Conservation (phyloP, 1,284 basidiomycete species). For the Sanghuangporus weigelae region DNA sequence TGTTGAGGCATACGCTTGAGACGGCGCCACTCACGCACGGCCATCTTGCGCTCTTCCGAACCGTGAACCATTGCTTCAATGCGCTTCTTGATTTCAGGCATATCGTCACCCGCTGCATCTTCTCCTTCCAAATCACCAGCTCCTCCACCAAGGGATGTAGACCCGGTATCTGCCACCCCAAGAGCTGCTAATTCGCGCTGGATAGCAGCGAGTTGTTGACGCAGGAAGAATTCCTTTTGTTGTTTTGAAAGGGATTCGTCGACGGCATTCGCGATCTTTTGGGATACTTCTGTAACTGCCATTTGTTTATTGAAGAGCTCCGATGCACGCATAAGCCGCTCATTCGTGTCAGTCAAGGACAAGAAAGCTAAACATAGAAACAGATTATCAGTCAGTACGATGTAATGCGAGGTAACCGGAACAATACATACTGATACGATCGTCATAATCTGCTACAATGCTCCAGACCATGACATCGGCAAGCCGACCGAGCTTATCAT, state of each 20-base stretch:
- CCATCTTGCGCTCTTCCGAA: conserved; percentile 74
- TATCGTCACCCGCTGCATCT: conserved; percentile 71
- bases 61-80: conserved; percentile 76
- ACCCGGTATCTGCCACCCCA: conserved; percentile 24
- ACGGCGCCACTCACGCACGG: conserved; percentile 77
- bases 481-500: conserved; percentile 59
- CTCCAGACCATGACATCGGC: conserved; percentile 67
- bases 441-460: conserved; percentile 57
- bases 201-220: conserved; percentile 86
- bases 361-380: conserved; percentile 34
- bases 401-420: neutral
- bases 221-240: conserved; percentile 78
- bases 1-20: conserved; percentile 70
- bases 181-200: conserved; percentile 78
- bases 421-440: conserved; percentile 60
- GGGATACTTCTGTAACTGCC: conserved; percentile 70
- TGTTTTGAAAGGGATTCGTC: conserved; percentile 76
- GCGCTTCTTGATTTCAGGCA: conserved; percentile 73
- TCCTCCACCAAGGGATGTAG: conserved; percentile 26
- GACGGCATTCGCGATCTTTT: conserved; percentile 72
- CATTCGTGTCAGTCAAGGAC: conserved; percentile 47
- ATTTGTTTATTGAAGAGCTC: conserved; percentile 65
- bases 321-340: conserved; percentile 58
- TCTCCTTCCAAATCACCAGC: conserved; percentile 60
- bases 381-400: neutral